These are phyloP conservation scores for Lipomyces yamanashiensis DNA, from an alignment of 805 yeast genomes.

Conservation along the genomic window DNA sequence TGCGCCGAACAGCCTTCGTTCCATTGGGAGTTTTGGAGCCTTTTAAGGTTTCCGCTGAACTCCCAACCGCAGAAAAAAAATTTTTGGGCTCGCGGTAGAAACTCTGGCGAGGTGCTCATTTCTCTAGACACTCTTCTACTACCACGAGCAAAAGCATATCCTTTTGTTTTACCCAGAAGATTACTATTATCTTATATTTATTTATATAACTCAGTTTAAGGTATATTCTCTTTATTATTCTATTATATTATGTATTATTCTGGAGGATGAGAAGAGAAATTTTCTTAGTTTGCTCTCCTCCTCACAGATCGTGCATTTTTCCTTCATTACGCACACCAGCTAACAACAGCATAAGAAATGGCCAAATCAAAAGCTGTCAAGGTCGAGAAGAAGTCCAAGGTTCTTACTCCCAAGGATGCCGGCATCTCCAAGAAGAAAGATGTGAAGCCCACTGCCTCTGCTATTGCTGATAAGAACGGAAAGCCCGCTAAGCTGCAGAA, in stretches of 20 bases:
- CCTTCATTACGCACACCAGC: no score
- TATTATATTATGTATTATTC: not conserved
- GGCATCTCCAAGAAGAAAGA: constrained; percentile 38
- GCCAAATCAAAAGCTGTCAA: constrained; percentile 22
- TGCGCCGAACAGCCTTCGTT: no score
- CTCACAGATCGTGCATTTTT: no score
- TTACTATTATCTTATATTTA: constrained; percentile 8
- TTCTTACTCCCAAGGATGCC: constrained; percentile 35
- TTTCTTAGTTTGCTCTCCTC: not conserved
- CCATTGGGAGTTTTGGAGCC: constrained; percentile 7
- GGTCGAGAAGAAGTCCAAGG: constrained; percentile 20
- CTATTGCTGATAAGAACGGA: constrained; percentile 39
- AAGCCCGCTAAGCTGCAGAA: constrained; percentile 30
- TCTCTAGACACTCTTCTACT: not conserved
- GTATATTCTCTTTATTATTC: not conserved
- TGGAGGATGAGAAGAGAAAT: not conserved
- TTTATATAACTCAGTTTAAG: not conserved
- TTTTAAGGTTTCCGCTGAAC: constrained; percentile 2
- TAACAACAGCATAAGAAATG: constrained; percentile 7
- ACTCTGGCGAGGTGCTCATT: not conserved
- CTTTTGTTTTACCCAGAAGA: not conserved
- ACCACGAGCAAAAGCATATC: not conserved
- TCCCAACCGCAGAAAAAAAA: constrained; percentile 12
- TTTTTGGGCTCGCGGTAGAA: not conserved
- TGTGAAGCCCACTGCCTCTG: constrained; percentile 44